These are phyloP conservation scores for Lentinula novae-zelandiae DNA, from an alignment of 1,284 basidiomycete species.

Conservation along the genomic window DNA sequence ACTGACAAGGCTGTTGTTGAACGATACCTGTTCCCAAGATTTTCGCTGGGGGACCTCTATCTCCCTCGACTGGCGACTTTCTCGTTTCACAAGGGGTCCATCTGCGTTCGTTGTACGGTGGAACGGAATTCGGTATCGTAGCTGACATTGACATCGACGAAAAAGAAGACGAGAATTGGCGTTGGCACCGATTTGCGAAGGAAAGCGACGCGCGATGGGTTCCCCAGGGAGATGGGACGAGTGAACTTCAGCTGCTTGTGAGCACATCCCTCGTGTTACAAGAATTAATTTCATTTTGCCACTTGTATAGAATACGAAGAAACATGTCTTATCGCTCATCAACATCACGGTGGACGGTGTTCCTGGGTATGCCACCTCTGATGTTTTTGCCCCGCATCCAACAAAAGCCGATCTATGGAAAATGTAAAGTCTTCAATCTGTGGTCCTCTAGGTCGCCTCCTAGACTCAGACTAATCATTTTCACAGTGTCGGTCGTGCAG, in stretches of 20 bases:
- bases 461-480: constrained; percentile 9
- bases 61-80: constrained; percentile 21
- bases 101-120: constrained; percentile 27
- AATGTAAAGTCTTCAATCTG: constrained; percentile 24
- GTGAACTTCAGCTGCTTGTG: constrained; percentile 28
- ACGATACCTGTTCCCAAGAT: constrained; percentile 14
- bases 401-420: constrained; percentile 26
- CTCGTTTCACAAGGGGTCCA: constrained; percentile 25
- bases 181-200: constrained; percentile 23
- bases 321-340: constrained; percentile 24
- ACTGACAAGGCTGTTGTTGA: too few relatives aligned
- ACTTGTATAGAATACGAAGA: constrained; percentile 21
- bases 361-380: constrained; percentile 30
- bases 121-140: constrained; percentile 23
- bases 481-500: constrained; percentile 29
- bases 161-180: constrained; percentile 25
- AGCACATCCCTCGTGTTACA: constrained; percentile 7
- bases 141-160: constrained; percentile 13
- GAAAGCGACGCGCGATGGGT: constrained; percentile 23
- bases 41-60: constrained; percentile 23
- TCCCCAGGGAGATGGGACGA: constrained; percentile 28
- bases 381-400: constrained; percentile 29
- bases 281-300: neutral
- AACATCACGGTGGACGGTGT: constrained; percentile 27
- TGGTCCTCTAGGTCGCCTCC: too few relatives aligned